Evolutionary conservation across 148 eudicot genomes (phyloP), one percentile per base, ranked within the genome.

Genomic region (Salicornia ramosissima): DNA sequence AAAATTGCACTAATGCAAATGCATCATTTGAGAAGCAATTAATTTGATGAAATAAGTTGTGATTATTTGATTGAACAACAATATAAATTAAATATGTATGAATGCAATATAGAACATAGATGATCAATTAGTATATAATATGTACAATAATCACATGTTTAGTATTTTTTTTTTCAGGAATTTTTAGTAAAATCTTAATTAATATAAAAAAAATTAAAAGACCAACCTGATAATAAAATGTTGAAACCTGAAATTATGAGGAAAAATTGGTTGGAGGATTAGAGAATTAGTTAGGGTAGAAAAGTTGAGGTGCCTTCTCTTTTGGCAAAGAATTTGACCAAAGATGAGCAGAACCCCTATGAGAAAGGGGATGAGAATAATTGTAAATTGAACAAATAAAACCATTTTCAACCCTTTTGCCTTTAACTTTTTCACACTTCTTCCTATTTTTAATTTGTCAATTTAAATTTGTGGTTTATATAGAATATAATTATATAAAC

Each of bases 401-500:
- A n/a, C 68, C 80, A 77, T 66, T 67, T 76, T 56, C 12, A 62
- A 26, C 26, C 21, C 34, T 16, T 16, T 30, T 24, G 58, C 51
- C 68, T 29, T 56, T 6, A 63, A 24, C 40, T 26, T 47, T 16
- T n/a, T 46, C 34, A 56, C 43, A 31, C 3, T 2, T 54, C 11
- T 42, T 26, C 33, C 33, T 73, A 43, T 54, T 73, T 60, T 62
- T 68, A 24, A 52, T 39, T 10, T 22, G 5, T 2, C 18, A 11
- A n/a, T n/a, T n/a, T n/a, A n/a, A 58, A 52, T 52, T 78, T 26
- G 65, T 73, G 65, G 74, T 67, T 70, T 45, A 67, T 51, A 46
- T 43, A 24, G 29, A 31, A 11, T 30, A 3, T 8, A 36, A 4
- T 3, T 4, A 3, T 36, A 26, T 55, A 6, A 45, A 69, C 61